Evolutionary conservation across 345 rosid genomes (phyloP).

Genomic region (Eucalyptus melliodora): DNA sequence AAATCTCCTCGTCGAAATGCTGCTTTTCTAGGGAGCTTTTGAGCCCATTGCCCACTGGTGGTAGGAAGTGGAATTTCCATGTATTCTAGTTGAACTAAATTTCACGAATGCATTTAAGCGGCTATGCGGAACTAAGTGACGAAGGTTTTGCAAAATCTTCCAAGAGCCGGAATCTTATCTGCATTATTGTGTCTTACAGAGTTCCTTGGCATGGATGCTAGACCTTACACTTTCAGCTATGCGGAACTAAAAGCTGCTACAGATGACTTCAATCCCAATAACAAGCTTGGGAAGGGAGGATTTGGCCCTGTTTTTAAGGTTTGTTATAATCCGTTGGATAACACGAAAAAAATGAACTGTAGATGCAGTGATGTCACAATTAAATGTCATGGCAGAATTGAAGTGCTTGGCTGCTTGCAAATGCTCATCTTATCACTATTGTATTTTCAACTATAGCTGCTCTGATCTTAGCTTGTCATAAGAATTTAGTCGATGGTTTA

Average conservation of each 20-base stretch:
- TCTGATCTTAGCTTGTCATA: background rate
- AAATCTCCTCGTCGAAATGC: background rate
- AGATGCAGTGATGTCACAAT: background rate
- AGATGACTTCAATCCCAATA: conserved; percentile 38
- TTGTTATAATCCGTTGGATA: background rate
- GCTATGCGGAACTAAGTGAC: background rate
- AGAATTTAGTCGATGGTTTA: background rate
- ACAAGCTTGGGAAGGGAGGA: conserved; percentile 88
- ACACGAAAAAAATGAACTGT: rapidly evolving
- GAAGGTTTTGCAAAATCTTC: background rate
- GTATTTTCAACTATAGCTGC: background rate
- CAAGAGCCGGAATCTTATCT: background rate
- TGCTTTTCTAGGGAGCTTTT: rapidly evolving
- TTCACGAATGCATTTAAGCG: background rate
- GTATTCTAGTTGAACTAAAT: background rate
- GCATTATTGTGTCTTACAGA: conserved; percentile 2
- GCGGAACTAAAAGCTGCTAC: conserved; percentile 52
- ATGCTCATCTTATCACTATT: background rate
- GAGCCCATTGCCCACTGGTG: background rate
- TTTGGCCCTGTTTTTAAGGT: conserved; percentile 57
- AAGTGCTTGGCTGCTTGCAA: background rate
- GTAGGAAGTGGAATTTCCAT: background rate
- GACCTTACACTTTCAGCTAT: conserved; percentile 51
- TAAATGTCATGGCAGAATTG: background rate
- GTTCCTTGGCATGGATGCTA: conserved; percentile 33